Evolutionary conservation across 148 eudicot genomes (phyloP), one percentile per base, ranked within the genome.

Genomic region (Rhododendron ferrugineum): DNA sequence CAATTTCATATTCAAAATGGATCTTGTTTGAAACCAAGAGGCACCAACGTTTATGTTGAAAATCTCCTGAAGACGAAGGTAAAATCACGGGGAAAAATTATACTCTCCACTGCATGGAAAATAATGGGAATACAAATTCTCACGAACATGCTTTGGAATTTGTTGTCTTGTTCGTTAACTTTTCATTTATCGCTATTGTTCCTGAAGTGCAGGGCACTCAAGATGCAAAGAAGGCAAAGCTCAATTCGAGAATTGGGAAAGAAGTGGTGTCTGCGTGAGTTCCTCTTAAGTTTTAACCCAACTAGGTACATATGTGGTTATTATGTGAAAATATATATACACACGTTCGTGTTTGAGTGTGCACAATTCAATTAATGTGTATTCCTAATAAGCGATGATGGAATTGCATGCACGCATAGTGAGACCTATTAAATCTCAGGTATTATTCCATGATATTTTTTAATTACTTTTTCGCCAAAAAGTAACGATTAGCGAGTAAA

Each of bases 211-310:
- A 97, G 99, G 94, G 92, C 15, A 92, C 92, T 80, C 93, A 97
- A 83, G 89, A 95, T 87, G 92, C 90, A 46, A 97, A 94, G 94
- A 95, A 94, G 91, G 85, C 88, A 42, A 97, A 97, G 92, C 87
- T 95, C 73, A 93, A 90, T 85, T 82, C 97, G 62, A 94, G 82
- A 89, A 88, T 95, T 22, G 98, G 99, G 86, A 97, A 97, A 91
- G 94, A 97, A 92, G 98, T 94, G 78, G 91, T 97, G 85, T 97
- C 98, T 79, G 99, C 96, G 98, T 95, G 92, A 93, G 99, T 91
- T 66, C 50, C 84, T 89, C 40, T 22, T 77, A 11, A 56, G 34
- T 66, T 13, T 66, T 66, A 66, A 30, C 40, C 70, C 49, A n/a
- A n/a, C n/a, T n/a, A n/a, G n/a, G n/a, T n/a, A n/a, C n/a, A n/a